Conservation (phyloP, 2,329 filamentous ascomycete genomes). For the Sporothrix luriei region DNA sequence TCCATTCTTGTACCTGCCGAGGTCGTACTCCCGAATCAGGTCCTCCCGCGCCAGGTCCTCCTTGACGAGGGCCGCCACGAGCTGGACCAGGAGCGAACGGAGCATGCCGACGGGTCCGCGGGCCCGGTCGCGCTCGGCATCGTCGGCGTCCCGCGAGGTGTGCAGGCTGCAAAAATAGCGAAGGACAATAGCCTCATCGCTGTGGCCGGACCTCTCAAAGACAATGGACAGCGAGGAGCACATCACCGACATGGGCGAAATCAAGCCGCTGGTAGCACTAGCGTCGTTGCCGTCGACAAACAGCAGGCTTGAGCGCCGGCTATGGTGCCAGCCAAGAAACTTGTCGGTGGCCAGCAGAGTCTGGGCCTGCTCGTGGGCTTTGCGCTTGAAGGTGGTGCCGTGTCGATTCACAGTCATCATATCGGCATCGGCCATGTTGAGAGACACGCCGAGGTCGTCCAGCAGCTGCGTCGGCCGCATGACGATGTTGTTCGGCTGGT, state of each 20-base stretch:
- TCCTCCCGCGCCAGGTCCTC: neutral
- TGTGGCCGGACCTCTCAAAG: neutral
- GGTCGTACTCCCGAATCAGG: neutral
- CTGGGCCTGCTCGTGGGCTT: slow-evolving; percentile 28
- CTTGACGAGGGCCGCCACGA: neutral
- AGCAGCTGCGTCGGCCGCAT: neutral
- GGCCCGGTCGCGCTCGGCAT: neutral
- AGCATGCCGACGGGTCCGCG: slow-evolving; percentile 29
- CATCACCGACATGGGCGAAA: slow-evolving; percentile 30
- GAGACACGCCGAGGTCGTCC: neutral
- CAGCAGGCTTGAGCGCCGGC: slow-evolving; percentile 2
- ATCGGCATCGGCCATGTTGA: neutral
- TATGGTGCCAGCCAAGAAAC: slow-evolving; percentile 18
- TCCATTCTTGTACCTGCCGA: neutral
- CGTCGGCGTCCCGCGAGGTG: neutral
- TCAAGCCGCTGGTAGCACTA: neutral
- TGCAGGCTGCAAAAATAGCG: slow-evolving; percentile 32
- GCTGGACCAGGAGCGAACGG: slow-evolving; percentile 38
- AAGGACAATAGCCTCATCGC: slow-evolving; percentile 14
- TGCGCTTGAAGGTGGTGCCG: neutral
- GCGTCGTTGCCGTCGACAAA: slow-evolving; percentile 32
- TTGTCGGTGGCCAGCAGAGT: slow-evolving; percentile 9
- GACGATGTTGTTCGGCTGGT: neutral
- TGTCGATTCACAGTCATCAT: neutral
- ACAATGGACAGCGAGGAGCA: slow-evolving; percentile 18